These are phyloP conservation scores for Catunica adiposa DNA, from an alignment of 2,329 filamentous ascomycete genomes.

Conservation along the genomic window DNA sequence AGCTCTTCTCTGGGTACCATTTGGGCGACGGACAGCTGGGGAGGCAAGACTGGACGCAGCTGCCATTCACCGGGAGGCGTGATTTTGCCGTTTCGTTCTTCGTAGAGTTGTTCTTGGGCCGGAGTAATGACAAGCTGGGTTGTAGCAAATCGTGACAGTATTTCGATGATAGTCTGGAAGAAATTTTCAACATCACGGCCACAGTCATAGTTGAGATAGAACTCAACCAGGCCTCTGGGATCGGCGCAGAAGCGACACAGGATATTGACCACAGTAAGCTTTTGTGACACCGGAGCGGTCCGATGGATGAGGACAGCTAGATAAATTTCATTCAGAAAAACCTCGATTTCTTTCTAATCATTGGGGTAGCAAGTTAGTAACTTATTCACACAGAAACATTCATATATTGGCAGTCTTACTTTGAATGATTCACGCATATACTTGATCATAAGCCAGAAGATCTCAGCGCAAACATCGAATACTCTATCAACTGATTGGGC, in stretches of 20 bases:
- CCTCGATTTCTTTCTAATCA: constrained; percentile 81
- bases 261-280: constrained; percentile 77
- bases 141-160: constrained; percentile 75
- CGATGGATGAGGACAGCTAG: constrained; percentile 77
- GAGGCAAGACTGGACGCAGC: constrained; percentile 66
- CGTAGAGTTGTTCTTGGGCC: constrained; percentile 69
- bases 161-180: constrained; percentile 87
- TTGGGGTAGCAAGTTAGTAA: neutral
- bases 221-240: constrained; percentile 76
- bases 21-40: constrained; percentile 65
- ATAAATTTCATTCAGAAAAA: constrained; percentile 96
- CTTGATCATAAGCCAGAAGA: constrained; percentile 95
- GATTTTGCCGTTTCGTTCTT: constrained; percentile 54
- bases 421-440: constrained; percentile 88
- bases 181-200: constrained; percentile 93
- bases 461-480: constrained; percentile 90
- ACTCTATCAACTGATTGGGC: constrained; percentile 82
- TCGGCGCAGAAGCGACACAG: constrained; percentile 73
- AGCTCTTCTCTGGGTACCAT: constrained; percentile 43
- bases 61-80: constrained; percentile 63
- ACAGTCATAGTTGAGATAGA: constrained; percentile 97
- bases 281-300: constrained; percentile 75
- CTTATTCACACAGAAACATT: neutral
- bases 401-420: constrained; percentile 30
- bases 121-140: constrained; percentile 59